These are phyloP conservation scores for Moesziomyces parantarcticus DNA, from an alignment of 1,284 basidiomycete genomes.

Conservation along the genomic window DNA sequence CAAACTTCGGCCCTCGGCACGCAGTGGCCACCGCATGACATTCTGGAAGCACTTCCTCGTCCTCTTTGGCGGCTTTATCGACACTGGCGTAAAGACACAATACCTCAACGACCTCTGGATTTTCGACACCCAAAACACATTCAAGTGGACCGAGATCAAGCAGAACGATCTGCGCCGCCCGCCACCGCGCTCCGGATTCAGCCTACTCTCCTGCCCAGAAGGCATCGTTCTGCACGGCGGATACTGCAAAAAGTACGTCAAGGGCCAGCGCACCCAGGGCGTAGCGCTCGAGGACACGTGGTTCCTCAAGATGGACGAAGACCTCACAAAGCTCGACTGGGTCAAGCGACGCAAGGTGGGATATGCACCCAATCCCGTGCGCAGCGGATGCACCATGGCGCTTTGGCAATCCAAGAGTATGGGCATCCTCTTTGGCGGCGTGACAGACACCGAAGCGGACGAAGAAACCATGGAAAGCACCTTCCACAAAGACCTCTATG, in stretches of 20 bases:
- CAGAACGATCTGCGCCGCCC: conserved; percentile 63
- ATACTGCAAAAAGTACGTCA: conserved; percentile 90
- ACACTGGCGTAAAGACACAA: conserved; percentile 79
- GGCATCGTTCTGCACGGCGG: conserved; percentile 88
- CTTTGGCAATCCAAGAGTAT: conserved; percentile 76
- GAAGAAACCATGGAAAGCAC: conserved; percentile 81
- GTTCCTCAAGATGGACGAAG: conserved; percentile 76
- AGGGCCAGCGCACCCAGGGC: conserved; percentile 85
- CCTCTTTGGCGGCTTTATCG: conserved; percentile 87
- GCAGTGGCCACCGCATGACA: conserved; percentile 86
- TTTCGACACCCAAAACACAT: conserved; percentile 82
- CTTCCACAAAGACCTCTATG: conserved; percentile 69
- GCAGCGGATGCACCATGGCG: conserved; percentile 85
- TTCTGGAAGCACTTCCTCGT: conserved; percentile 86
- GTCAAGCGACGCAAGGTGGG: conserved; percentile 83
- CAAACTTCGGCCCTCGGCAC: conserved; percentile 81
- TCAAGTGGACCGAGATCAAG: conserved; percentile 85
- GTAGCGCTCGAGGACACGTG: conserved; percentile 91
- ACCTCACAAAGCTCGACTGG: conserved; percentile 75
- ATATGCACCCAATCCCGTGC: conserved; percentile 69
- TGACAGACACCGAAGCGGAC: conserved; percentile 85
- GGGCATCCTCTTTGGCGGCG: conserved; percentile 89
- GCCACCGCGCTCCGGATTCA: conserved; percentile 75
- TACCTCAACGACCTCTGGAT: conserved; percentile 89
- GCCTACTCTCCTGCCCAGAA: conserved; percentile 82